Conservation (phyloP, 1,284 basidiomycete genomes). For the Cerioporus squamosus region DNA sequence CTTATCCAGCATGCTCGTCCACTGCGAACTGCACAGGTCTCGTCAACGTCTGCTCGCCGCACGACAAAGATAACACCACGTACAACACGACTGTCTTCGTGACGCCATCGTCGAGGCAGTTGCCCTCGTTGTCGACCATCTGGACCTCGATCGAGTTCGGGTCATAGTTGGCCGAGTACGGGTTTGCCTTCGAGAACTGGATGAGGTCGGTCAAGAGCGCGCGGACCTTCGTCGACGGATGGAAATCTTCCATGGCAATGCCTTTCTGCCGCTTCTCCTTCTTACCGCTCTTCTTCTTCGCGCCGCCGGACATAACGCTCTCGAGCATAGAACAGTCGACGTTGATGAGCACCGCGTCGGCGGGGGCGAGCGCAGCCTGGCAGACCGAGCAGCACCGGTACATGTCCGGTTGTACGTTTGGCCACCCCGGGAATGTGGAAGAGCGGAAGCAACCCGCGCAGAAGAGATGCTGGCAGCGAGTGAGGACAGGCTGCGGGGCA, state of each 20-base stretch:
- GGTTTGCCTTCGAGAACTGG: slow-evolving; percentile 78
- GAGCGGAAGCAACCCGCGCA: slow-evolving; percentile 83
- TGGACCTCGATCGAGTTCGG: slow-evolving; percentile 69
- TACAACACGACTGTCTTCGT: slow-evolving; percentile 94
- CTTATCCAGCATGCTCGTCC: slow-evolving; percentile 97
- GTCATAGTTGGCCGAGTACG: slow-evolving; percentile 86
- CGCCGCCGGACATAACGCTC: slow-evolving; percentile 24
- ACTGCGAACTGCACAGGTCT: slow-evolving; percentile 73
- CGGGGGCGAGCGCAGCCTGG: slow-evolving; percentile 60
- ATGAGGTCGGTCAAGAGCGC: slow-evolving; percentile 78
- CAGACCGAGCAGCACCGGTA: slow-evolving; percentile 77
- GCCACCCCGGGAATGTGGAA: slow-evolving; percentile 80
- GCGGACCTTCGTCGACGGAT: slow-evolving; percentile 86
- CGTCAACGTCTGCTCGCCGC: slow-evolving; percentile 9
- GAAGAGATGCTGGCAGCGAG: slow-evolving; percentile 93
- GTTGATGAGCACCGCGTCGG: slow-evolving; percentile 80
- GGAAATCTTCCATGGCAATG: slow-evolving; percentile 59
- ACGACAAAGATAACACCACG: slow-evolving; percentile 37
- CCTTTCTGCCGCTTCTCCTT: slow-evolving; percentile 75
- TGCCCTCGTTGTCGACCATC: slow-evolving; percentile 76
- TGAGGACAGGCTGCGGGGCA: slow-evolving; percentile 69
- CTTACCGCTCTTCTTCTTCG: slow-evolving; percentile 68
- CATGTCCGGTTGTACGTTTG: slow-evolving; percentile 62
- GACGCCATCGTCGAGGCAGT: slow-evolving; percentile 66
- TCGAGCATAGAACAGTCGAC: slow-evolving; percentile 51